Base-by-base conservation (phyloP, 2,329 filamentous ascomycete species). In the Coniochaeta sp. region DNA sequence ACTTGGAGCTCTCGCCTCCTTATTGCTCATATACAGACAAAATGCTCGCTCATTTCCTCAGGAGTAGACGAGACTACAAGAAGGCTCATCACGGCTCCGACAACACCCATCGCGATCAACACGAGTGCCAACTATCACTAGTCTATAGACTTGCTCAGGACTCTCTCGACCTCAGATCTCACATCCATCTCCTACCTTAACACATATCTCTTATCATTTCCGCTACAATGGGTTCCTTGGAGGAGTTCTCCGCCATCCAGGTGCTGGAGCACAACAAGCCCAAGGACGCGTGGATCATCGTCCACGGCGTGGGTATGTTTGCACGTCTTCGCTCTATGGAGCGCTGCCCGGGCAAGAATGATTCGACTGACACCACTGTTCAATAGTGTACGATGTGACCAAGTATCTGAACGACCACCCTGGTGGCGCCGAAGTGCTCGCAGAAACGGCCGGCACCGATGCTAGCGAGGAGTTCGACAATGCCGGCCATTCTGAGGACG, bases 381-480 rank as follows among this genome's bases (percentile, higher is more conserved):
- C 3, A 17, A 16, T 38, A 83, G 84, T 88, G 1, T 87, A 85
- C 65, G 74, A 87, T 68, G 72, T 86, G 12, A 80, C 84, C 1
- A 75, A 78, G 50, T 88, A 86, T 63, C 62, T 83, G 1, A 72
- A 80, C 26, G 83, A 87, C 60, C 85, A 88, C 62, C 85, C 85
- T 59, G 90, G 90, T 67, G 91, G 91, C 70, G 85, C 88, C 68
- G 89, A 93, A 69, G 84, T 93, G 62, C 79, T 95, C 44, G 79
- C 90, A 61, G 90, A 93, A 63, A 87, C 90, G 30, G 90, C 82
- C 66, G 91, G 91, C 60, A 86, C 87, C 66, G 90, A 95, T 74
- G 87, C 88, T 55, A 90, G 88, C 50, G 87, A 90, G 70, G 88
- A 86, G 47, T 95, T 93, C 69, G 90, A 95, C 75, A 89, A 93